Evolutionary conservation across 148 eudicot species (phyloP), one percentile per base, ranked within the genome.

Genomic region (Chenopodium formosanum): DNA sequence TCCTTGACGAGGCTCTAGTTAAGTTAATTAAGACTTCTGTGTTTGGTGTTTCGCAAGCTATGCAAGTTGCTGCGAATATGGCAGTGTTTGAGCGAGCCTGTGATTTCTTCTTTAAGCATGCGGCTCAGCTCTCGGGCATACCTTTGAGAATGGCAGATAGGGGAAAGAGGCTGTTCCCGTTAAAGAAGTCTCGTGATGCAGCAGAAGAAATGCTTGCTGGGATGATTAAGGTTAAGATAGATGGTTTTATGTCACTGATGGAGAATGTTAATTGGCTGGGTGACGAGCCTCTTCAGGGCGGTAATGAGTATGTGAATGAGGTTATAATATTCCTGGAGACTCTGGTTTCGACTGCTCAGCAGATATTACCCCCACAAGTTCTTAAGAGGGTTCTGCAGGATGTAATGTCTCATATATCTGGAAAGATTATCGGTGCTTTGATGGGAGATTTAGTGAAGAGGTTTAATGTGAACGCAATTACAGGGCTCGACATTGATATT

Each of bases 41-140:
- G 64, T 89, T 85, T 81, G 99, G 99, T 4, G 99, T 94, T 64
- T 91, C 97, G 4, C 99, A 95, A 56, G 99, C 99, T 60, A 95
- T 93, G 99, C 94, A 92, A 77, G 92, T 92, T 82, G 99, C 99
- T 52, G 99, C 99, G 1, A 96, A 96, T 79, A 94, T 96, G 99
- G 92, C 95, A 71, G 99, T 92, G 40, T 88, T 96, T 73, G 99
- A 96, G 85, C 97, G 97, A 31, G 99, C 99, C n/a, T 96, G 99
- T 79, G 99, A 96, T 83, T 96, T 91, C 84, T 92, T 96, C 86
- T 96, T 92, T 73, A 91, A 91, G 78, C 97, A 96, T 65, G 97
- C 99, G 58, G 99, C 97, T 16, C 97, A 96, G 88, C 92, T 96
- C 48, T 96, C 97, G 8, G 99, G 99, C 6, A 84, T 96, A 75